These are phyloP conservation scores for Globisporangium irregulare DNA, from an alignment of 352 stramenopile genomes.

Conservation along the genomic window DNA sequence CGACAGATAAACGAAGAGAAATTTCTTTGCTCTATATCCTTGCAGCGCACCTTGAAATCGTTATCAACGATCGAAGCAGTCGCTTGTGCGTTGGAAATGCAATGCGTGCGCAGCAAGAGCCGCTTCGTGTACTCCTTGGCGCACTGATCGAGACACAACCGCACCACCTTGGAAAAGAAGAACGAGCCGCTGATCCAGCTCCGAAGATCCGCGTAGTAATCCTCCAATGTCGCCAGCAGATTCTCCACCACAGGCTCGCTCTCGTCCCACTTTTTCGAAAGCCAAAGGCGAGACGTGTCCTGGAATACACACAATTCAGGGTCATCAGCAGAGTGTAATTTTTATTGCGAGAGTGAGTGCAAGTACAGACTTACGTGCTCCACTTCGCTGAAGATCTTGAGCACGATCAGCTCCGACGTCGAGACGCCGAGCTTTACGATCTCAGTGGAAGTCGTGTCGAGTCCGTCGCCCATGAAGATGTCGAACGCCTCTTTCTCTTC, in stretches of 20 bases:
- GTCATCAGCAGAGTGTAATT: conserved; percentile 2
- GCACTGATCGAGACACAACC: conserved; percentile 66
- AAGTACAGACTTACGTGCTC: conserved; percentile 44
- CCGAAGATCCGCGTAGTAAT: conserved; percentile 72
- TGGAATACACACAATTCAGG: conserved; percentile 14
- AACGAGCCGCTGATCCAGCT: conserved; percentile 80
- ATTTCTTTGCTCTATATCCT: neutral
- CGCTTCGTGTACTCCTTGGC: conserved; percentile 63
- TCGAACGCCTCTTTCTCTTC: conserved; percentile 80
- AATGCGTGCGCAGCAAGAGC: conserved; percentile 53
- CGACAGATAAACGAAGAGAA: neutral
- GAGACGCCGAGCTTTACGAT: conserved; percentile 74
- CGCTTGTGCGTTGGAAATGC: conserved; percentile 39
- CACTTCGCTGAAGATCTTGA: conserved; percentile 79
- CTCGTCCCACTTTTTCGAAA: conserved; percentile 85
- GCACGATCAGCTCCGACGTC: conserved; percentile 61
- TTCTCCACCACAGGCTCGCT: conserved; percentile 68
- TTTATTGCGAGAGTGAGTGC: neutral
- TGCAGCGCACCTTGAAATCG: conserved; percentile 49
- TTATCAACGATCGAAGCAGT: conserved; percentile 47
- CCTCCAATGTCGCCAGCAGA: conserved; percentile 69
- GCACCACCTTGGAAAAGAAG: conserved; percentile 83
- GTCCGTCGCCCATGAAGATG: conserved; percentile 64
- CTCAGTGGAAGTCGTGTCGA: conserved; percentile 75
- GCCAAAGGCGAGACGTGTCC: conserved; percentile 72